Conservation (phyloP, 2,329 filamentous ascomycete species). For the Aspergillus quadricinctus region DNA sequence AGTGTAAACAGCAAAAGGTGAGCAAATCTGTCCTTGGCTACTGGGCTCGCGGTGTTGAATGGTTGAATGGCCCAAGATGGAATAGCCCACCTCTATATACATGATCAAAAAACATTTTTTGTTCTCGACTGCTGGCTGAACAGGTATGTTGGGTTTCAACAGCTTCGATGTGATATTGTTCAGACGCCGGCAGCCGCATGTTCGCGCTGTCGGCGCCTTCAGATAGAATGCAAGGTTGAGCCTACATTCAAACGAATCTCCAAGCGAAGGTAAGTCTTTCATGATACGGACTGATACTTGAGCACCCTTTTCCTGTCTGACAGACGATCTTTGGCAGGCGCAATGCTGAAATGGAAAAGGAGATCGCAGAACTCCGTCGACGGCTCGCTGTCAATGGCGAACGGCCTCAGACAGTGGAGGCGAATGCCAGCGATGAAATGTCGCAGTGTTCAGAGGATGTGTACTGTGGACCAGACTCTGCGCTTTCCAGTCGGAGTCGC, state of each 20-base stretch:
- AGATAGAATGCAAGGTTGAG: constrained; percentile 61
- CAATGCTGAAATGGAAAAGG: constrained; percentile 60
- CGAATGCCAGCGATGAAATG: constrained; percentile 26
- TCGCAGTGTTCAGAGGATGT: constrained; percentile 34
- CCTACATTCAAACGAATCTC: constrained; percentile 63
- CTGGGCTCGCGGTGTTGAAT: neutral
- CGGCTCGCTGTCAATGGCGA: constrained; percentile 37
- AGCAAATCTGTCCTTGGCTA: constrained; percentile 11
- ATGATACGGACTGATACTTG: neutral
- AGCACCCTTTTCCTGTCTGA: constrained; percentile 3
- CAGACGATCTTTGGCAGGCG: constrained; percentile 38
- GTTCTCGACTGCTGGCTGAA: constrained; percentile 13
- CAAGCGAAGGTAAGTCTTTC: constrained; percentile 45
- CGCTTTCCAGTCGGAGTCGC: constrained; percentile 22
- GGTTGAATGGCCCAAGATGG: neutral
- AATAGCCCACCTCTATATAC: neutral
- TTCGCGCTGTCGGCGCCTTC: constrained; percentile 57
- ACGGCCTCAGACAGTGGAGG: constrained; percentile 20
- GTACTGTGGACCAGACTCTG: constrained; percentile 28
- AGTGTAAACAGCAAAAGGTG: constrained; percentile 66
- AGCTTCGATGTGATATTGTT: constrained; percentile 64
- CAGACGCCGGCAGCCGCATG: constrained; percentile 60
- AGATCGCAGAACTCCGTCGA: constrained; percentile 47
- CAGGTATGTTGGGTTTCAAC: constrained; percentile 6
- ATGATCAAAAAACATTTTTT: neutral